phyloP scores from a whole-genome alignment of 192 early-diverging fungal genomes.

The Podila epicladia region DNA sequence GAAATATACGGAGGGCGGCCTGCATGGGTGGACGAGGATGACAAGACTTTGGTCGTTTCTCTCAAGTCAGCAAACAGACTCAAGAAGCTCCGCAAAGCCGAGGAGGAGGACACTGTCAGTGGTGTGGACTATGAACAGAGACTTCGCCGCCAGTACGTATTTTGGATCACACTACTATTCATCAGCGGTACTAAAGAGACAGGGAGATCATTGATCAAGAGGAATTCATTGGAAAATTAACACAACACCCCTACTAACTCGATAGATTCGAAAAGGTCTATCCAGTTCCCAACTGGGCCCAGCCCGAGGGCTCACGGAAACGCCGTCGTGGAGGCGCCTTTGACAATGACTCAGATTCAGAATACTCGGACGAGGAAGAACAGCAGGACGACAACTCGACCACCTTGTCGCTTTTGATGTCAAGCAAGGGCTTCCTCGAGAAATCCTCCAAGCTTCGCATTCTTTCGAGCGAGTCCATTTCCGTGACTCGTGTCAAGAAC shows the following conservation, averaged over 20 bases:
- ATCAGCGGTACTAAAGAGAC: too few relatives aligned
- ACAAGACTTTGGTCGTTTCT: slow-evolving; percentile 74
- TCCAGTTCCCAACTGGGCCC: slow-evolving; percentile 90
- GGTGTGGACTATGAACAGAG: slow-evolving; percentile 87
- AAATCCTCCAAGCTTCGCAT: slow-evolving; percentile 20
- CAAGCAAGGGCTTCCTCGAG: slow-evolving; percentile 56
- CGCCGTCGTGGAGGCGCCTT: slow-evolving; percentile 29
- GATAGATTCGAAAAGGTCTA: slow-evolving; percentile 81
- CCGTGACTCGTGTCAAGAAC: slow-evolving; percentile 76
- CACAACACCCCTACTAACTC: not conserved
- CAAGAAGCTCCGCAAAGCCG: slow-evolving; percentile 80
- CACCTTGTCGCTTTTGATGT: slow-evolving; percentile 46
- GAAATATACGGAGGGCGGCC: slow-evolving; percentile 40
- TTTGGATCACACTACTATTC: not conserved
- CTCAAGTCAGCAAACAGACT: slow-evolving; percentile 70
- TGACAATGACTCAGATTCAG: slow-evolving; percentile 46
- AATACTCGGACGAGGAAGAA: slow-evolving; percentile 57
- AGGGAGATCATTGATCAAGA: too few relatives aligned
- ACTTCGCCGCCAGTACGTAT: slow-evolving; percentile 82
- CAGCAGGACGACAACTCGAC: slow-evolving; percentile 52
- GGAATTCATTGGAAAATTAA: not conserved
- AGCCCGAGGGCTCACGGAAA: slow-evolving; percentile 60
- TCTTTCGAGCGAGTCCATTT: slow-evolving; percentile 65
- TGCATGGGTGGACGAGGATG: slow-evolving; percentile 88
- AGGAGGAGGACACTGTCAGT: slow-evolving; percentile 78